Base-by-base conservation (phyloP, 257 asterid species). In the Dorcoceras hygrometricum region DNA sequence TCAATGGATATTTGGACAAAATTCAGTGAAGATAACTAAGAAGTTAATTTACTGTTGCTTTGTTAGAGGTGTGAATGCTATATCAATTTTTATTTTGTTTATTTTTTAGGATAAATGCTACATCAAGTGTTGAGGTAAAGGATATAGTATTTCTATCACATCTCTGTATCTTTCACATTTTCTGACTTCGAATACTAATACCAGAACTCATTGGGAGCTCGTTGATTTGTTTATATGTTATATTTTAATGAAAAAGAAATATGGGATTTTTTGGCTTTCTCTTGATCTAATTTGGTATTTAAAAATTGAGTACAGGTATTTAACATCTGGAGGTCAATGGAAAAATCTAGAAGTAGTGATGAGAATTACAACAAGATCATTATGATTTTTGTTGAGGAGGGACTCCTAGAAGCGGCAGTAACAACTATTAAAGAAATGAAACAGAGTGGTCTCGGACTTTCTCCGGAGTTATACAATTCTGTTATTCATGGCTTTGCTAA, bases 331-430 rank as follows among this genome's bases (percentile, higher is more conserved):
- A 76, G 63, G 25, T 55, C 55, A n/a, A 62, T 24, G 69, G 68
- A 76, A 14, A 76, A 24, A 57, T 76, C 72, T 7, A 76, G 75
- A 68, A 59, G 43, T 12, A 68, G 28, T 63, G 66, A 32, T 25
- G 74, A 32, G 24, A 68, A 72, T 66, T 72, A 63, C n/a, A 23
- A 48, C 62, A 76, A 68, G 71, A 72, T 76, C 64, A 67, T 76
- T 56, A 14, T 51, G 68, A 57, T 67, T 24, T 63, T 76, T 50
- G 59, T 63, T 32, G 72, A 59, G 63, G 81, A 57, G 23, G 70
- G 77, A 60, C 72, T 50, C 6, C 22, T 68, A 19, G 77, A 67
- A 63, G 72, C 72, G 22, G 76, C 75, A 50, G 62, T 32, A 63
- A 39, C 27, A 14, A 62, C 36, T 19, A 20, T 76, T 16, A 57